Evolutionary conservation across 106 monocot species (phyloP).

Genomic region (Apostasia ramifera): DNA sequence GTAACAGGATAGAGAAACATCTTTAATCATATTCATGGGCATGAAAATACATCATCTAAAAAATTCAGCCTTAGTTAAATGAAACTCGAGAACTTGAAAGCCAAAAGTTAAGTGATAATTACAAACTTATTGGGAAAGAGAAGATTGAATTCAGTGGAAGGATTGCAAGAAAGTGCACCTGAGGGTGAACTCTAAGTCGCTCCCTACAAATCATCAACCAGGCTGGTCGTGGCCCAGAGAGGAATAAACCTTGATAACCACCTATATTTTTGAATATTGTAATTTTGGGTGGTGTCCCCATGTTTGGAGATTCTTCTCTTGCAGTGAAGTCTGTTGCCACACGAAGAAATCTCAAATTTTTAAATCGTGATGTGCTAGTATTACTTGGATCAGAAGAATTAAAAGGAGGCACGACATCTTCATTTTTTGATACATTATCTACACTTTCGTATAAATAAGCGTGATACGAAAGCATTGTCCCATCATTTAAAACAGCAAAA

Average conservation of each 20-base stretch:
- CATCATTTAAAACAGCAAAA: constrained; percentile 85
- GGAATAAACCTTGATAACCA: constrained; percentile 87
- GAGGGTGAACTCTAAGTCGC: constrained; percentile 86
- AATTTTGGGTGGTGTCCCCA: constrained; percentile 45
- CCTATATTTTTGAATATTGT: constrained; percentile 80
- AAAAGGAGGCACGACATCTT: constrained; percentile 26
- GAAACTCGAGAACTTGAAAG: no score
- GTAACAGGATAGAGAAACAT: no score
- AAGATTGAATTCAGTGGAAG: no score
- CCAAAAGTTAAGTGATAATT: no score
- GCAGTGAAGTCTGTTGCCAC: constrained; percentile 45
- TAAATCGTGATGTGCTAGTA: constrained; percentile 48
- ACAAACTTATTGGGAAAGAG: no score
- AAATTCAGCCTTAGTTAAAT: no score
- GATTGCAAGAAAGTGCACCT: constrained; percentile 25
- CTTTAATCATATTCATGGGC: no score
- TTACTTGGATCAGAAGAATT: constrained; percentile 24
- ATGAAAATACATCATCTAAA: no score
- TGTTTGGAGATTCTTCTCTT: constrained; percentile 43
- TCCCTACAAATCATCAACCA: constrained; percentile 95
- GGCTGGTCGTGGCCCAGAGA: constrained; percentile 75
- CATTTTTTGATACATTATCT: constrained; percentile 39
- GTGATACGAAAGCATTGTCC: constrained; percentile 83
- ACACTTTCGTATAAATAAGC: constrained; percentile 68
- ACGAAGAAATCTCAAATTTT: constrained; percentile 89